Evolutionary conservation across 2,329 filamentous ascomycete species (phyloP), one percentile per base, ranked within the genome.

Genomic region (Hymenoscyphus linearis): DNA sequence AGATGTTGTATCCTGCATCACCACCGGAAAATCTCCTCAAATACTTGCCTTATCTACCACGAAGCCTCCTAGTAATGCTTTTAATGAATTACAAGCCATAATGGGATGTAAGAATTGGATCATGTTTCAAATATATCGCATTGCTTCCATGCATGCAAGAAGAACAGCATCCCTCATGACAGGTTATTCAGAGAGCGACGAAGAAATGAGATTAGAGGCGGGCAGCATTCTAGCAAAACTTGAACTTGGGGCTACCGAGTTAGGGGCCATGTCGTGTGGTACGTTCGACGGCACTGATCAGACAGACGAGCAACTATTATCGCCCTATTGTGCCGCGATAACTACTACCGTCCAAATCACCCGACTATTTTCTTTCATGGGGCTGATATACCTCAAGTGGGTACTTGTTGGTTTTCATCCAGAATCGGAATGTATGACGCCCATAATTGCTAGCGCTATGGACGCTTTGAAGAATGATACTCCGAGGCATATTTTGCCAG

Each of bases 101-200:
- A 72, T 82, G 47, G 84, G 85, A 1, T 76, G 83, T 62, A 74
- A 82, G 52, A 86, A 85, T 69, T 84, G 82, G 81, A 78, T 79
- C 0, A 66, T 87, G 53, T 72, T 81, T 53, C 73, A 78, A n/a
- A 77, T 88, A 52, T 80, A 79, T 13, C 78, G 83, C 22, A 79
- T 84, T 54, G 75, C 83, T 14, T 70, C 76, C 0, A 75, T 88
- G 6, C 78, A 83, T 57, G 76, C 78, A 1, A 85, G 81, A 79
- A 87, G 85, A 72, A 78, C 79, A 65, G 72, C 40, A 22, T 2
- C 18, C 22, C 22, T n/a, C 22, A 22, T 22, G 18, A 47, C 40
- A 40, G 54, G n/a, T 12, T 59, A 65, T 56, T 55, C 25, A 13
- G 34, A 58, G 50, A 14, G 6, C 16, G 18, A 18, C n/a, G 56